A percentile compares a stretch with the other conserved stretches of the same genome.
These are phyloP conservation scores for Sambucus nigra DNA, from an alignment of 129 eudicot genomes.

Conservation along the genomic window DNA sequence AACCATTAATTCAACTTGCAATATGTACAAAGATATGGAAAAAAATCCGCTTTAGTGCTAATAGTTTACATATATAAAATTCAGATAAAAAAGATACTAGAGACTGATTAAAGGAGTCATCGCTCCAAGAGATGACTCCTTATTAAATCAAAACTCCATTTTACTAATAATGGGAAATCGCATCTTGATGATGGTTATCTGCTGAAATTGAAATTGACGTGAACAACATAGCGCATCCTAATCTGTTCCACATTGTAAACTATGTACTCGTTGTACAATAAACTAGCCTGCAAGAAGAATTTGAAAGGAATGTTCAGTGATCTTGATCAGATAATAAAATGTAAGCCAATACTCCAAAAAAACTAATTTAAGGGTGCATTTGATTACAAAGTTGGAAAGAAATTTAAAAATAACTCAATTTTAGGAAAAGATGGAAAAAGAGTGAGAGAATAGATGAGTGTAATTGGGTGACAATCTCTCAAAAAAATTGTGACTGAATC, in stretches of 20 bases:
- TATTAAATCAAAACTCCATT: not conserved
- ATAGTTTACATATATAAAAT: not conserved
- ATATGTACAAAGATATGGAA: not conserved
- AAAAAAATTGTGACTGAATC: too few species aligned
- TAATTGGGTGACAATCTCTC: not conserved
- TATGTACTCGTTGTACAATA: constrained; percentile 87
- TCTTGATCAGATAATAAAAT: too few species aligned
- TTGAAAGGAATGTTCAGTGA: not conserved
- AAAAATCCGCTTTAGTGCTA: not conserved
- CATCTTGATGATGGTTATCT: too few species aligned
- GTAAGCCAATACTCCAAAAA: not conserved
- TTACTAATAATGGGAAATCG: not conserved
- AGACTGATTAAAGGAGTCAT: too few species aligned
- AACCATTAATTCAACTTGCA: too few species aligned
- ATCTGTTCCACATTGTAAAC: constrained; percentile 92
- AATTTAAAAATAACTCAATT: too few species aligned
- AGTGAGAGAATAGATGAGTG: too few species aligned
- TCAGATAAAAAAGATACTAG: too few species aligned
- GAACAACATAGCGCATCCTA: constrained; percentile 88
- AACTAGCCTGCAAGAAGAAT: constrained; percentile 45
- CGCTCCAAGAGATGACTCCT: too few species aligned
- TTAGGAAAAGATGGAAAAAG: too few species aligned
- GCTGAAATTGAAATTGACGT: constrained; percentile 56
- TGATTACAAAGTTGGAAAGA: too few species aligned
- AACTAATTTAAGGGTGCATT: too few species aligned